These are phyloP conservation scores for Penicillium sumatraense DNA, from an alignment of 2,329 filamentous ascomycete species.

Conservation along the genomic window DNA sequence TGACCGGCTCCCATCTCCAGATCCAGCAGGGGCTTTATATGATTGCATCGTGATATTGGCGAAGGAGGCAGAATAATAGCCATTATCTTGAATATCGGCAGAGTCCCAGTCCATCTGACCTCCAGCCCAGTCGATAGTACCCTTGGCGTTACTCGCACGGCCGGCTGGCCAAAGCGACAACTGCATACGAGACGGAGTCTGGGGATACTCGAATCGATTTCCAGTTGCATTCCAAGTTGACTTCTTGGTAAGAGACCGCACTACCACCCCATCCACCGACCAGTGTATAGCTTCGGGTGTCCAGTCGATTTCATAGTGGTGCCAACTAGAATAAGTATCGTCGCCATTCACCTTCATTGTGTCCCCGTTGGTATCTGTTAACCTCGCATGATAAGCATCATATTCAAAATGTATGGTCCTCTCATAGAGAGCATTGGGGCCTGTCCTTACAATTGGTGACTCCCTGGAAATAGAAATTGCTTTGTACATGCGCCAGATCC, in stretches of 20 bases:
- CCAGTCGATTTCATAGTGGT: slow-evolving; percentile 95
- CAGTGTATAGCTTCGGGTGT: slow-evolving; percentile 83
- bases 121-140: slow-evolving; percentile 90
- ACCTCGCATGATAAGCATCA: slow-evolving; percentile 68
- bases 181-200: slow-evolving; percentile 88
- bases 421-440: neutral
- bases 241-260: slow-evolving; percentile 73
- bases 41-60: slow-evolving; percentile 78
- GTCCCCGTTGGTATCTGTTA: slow-evolving; percentile 62
- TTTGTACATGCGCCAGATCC: slow-evolving; percentile 77
- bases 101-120: slow-evolving; percentile 86
- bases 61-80: slow-evolving; percentile 87
- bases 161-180: slow-evolving; percentile 97
- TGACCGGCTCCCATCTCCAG: slow-evolving; percentile 62
- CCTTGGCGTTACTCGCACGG: slow-evolving; percentile 73
- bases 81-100: slow-evolving; percentile 77
- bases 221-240: slow-evolving; percentile 85
- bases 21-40: slow-evolving; percentile 74
- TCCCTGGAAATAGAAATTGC: slow-evolving; percentile 81
- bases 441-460: neutral
- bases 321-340: slow-evolving; percentile 76
- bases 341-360: slow-evolving; percentile 65
- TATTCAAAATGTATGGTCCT: neutral
- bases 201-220: slow-evolving; percentile 84
- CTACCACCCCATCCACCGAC: slow-evolving; percentile 79